Conservation (phyloP, 2,329 filamentous ascomycete species). For the Beauveria pseudobassiana region DNA sequence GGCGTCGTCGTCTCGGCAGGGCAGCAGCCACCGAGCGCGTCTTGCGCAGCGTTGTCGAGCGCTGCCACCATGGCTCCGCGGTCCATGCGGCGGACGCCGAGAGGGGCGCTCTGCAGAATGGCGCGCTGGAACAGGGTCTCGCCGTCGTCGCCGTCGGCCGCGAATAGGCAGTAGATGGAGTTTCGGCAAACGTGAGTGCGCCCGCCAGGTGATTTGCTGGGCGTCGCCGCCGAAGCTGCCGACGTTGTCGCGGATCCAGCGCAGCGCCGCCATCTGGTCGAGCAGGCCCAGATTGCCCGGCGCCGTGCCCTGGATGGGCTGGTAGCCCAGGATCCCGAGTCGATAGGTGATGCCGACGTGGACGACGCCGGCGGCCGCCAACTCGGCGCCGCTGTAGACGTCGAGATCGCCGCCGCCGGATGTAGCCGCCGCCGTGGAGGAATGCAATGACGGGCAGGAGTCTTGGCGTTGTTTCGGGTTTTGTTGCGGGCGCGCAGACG, state of each 20-base stretch:
- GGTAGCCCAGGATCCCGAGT: conserved; percentile 28
- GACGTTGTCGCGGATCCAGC: conserved; percentile 59
- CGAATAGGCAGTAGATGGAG: conserved; percentile 26
- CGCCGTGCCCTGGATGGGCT: conserved; percentile 16
- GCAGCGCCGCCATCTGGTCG: conserved; percentile 50
- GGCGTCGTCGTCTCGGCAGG: neutral
- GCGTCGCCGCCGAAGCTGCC: conserved; percentile 58
- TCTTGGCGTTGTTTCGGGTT: too few relatives aligned
- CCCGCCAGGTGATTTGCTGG: conserved; percentile 57
- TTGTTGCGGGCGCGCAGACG: conserved; percentile 4
- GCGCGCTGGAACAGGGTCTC: conserved; percentile 13
- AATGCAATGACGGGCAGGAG: conserved; percentile 22
- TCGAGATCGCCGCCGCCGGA: conserved; percentile 13
- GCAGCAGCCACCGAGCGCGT: neutral
- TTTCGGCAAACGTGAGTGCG: too few relatives aligned
- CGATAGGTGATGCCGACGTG: conserved; percentile 28
- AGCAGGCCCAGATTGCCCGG: conserved; percentile 48
- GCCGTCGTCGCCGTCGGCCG: conserved; percentile 4
- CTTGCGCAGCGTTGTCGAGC: neutral
- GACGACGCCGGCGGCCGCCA: conserved; percentile 15
- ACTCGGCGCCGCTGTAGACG: conserved; percentile 10
- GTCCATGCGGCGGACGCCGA: conserved; percentile 8
- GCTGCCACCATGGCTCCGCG: conserved; percentile 8
- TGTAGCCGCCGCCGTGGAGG: conserved; percentile 19
- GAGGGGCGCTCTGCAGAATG: conserved; percentile 15